Evolutionary conservation across 805 yeast species (phyloP).

Genomic region (Ogataea nonfermentans): DNA sequence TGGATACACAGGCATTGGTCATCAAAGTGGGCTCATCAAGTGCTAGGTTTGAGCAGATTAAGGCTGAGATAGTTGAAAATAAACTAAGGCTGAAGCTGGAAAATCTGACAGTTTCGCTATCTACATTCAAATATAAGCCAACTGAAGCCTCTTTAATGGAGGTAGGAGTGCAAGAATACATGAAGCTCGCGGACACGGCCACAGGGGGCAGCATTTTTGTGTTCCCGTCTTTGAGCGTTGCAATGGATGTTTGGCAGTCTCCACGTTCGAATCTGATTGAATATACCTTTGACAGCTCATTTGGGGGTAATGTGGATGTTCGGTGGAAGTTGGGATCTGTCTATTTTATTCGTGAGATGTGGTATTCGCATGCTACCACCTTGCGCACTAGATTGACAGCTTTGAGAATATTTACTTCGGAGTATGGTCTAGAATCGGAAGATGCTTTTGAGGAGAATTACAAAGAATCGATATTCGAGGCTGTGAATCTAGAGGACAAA

Average conservation of each 20-base stretch:
- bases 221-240: slow-evolving; percentile 71
- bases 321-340: slow-evolving; percentile 94
- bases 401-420: slow-evolving; percentile 32
- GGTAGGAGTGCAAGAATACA: slow-evolving; percentile 53
- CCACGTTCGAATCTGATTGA: slow-evolving; percentile 53
- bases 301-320: slow-evolving; percentile 88
- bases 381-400: slow-evolving; percentile 57
- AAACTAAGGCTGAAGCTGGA: slow-evolving; percentile 58
- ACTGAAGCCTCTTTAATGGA: slow-evolving; percentile 44
- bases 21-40: slow-evolving; percentile 52
- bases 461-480: slow-evolving; percentile 33
- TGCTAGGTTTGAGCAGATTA: slow-evolving; percentile 53
- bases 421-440: slow-evolving; percentile 33
- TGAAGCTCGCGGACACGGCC: slow-evolving; percentile 53
- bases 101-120: slow-evolving; percentile 65
- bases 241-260: slow-evolving; percentile 73
- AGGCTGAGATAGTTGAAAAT: slow-evolving; percentile 47
- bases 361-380: slow-evolving; percentile 79
- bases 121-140: slow-evolving; percentile 51
- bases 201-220: slow-evolving; percentile 77
- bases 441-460: slow-evolving; percentile 33
- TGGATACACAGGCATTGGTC: slow-evolving; percentile 74
- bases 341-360: slow-evolving; percentile 88
- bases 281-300: slow-evolving; percentile 65
- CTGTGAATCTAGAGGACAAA: slow-evolving; percentile 38